Base-by-base conservation (phyloP, 306 rosid species). In the Casuarina glauca region DNA sequence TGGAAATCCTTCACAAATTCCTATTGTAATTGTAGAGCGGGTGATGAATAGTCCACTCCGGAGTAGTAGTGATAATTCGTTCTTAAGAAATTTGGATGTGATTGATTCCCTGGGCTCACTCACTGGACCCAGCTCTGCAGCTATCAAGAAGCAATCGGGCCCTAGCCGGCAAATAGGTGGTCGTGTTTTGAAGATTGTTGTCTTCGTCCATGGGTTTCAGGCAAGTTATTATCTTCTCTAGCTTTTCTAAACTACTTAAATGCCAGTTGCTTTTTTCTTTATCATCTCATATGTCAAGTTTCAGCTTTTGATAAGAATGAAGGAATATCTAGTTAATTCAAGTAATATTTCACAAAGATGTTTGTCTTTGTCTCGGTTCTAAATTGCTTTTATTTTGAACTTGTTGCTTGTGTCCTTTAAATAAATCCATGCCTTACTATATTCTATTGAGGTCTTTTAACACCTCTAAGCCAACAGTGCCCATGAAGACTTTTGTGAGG, bases 121-220 rank as follows among this genome's bases (percentile, higher is more conserved):
- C 55, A 51, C 49, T 86, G 90, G 75, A 63, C 36, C 80, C 49
- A 81, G 66, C 80, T 62, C 74, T 60, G 86, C 77, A 70, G 76
- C 63, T 69, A 73, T 54, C 70, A 74, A 81, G 79, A 84, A 84
- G 78, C 81, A 72, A 76, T 79, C 79, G 39, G 76, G 76, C 69
- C 20, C 32, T 80, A 60, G 67, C 74, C 68, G 76, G 72, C 79
- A 83, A 83, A 75, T 83, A 76, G 82, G 80, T 77, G 81, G 82
- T 75, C 91, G 89, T 51, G 83, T 85, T 66, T 84, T 94, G 82
- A 92, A 89, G 90, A 86, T 90, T 84, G 97, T 89, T 61, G 89
- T 94, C 85, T 94, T 94, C 75, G 98, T 94, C 76, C 98, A 94
- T 83, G 98, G 98, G 51, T 94, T 94, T 85, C 98, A 94, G 97